Conservation (phyloP, 2,329 filamentous ascomycete genomes). For the Penicillium concentricum region DNA sequence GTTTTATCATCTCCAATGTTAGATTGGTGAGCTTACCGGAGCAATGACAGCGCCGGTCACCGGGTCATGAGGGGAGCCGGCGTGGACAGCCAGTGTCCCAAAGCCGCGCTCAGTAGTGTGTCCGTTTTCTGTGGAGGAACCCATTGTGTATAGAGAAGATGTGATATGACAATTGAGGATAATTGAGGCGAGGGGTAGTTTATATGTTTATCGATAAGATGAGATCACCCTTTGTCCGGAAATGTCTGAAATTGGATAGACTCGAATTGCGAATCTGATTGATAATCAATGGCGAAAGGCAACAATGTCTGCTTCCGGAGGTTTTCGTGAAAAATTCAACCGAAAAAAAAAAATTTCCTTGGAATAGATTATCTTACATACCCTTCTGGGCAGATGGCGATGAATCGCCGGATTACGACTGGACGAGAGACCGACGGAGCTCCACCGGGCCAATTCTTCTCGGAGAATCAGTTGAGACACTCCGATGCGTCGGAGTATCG, state of each 20-base stretch:
- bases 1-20: not conserved
- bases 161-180: not conserved
- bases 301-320: conserved; percentile 4
- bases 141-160: conserved; percentile 19
- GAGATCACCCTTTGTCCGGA: conserved; percentile 2
- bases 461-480: conserved; percentile 17
- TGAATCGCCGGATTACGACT: conserved; percentile 16
- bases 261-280: conserved; percentile 9
- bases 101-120: conserved; percentile 71
- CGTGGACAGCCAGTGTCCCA: conserved; percentile 92
- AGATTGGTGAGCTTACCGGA: conserved; percentile 51
- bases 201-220: conserved; percentile 6
- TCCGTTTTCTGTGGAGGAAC: conserved; percentile 30
- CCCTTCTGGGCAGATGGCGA: conserved; percentile 20
- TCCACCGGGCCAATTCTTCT: conserved; percentile 17
- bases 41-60: conserved; percentile 93
- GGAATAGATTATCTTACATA: conserved; percentile 29
- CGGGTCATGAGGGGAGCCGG: conserved; percentile 86
- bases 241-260: not conserved
- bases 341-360: conserved; percentile 10
- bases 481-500: conserved; percentile 23
- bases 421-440: conserved; percentile 11
- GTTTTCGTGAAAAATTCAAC: conserved; percentile 8
- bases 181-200: conserved; percentile 1
- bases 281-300: conserved; percentile 11